Evolutionary conservation across 2,329 filamentous ascomycete genomes (phyloP), one percentile per base, ranked within the genome.

Genomic region (Fusarium drepaniforme): DNA sequence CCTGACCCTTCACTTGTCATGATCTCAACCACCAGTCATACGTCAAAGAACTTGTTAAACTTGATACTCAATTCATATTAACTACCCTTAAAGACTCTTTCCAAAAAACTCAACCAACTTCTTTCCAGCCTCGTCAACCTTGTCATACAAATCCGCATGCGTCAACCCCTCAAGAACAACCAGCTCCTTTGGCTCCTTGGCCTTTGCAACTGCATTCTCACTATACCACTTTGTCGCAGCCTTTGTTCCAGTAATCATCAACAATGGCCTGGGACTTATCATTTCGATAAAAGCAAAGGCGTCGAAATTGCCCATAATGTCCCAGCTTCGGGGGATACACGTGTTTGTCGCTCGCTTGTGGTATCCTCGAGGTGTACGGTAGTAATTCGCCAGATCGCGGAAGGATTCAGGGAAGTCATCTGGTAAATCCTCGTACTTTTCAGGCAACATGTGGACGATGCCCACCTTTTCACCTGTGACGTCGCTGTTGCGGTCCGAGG

Each of bases 181-280:
- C 18, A 76, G 46, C 66, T 76, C 72, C 65, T 74, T 76, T 3
- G 72, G 74, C 35, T 74, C 72, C 63, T 49, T 67, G 15, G 71
- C 69, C 28, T 64, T 67, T 16, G n/a, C 59, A 4, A 72, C n/a
- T 5, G 51, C 70, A 28, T 64, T 57, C 56, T 75, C 67, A 18
- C 69, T 71, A 13, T 59, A 59, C 56, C 56, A 59, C 56, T 37
- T 59, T 3, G 35, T 59, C 21, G 35, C 56, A 0, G 56, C 56
- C 35, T 40, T 38, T 25, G 33, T 58, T 6, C 56, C 56, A 1
- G 56, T 58, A 38, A 58, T 58, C 56, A 58, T 58, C 21, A 58
- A 7, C 23, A 59, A n/a, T 9, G 56, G 56, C 35, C 56, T 59
- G 5, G 56, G 56, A 4, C 56, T 59, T 6, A 59, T 59, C 56